These are phyloP conservation scores for Solanum chilense DNA, from an alignment of 257 asterid species.

Conservation along the genomic window DNA sequence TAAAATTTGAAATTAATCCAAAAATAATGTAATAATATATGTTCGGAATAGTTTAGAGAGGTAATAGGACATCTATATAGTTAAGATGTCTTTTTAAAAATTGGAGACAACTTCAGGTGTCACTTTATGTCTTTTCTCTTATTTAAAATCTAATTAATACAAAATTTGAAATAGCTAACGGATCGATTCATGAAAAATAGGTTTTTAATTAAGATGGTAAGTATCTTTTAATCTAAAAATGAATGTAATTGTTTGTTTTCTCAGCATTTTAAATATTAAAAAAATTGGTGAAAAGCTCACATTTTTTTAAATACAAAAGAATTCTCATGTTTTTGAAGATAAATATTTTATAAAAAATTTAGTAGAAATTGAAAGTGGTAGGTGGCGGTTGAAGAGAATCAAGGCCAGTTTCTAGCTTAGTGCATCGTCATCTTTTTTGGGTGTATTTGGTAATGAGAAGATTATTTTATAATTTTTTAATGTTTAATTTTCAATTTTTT, in stretches of 20 bases:
- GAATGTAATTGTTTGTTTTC: neutral
- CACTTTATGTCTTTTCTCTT: neutral
- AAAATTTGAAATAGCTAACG: too few relatives aligned
- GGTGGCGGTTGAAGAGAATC: neutral
- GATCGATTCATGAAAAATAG: too few relatives aligned
- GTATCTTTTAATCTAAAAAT: too few relatives aligned
- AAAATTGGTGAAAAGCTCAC: neutral
- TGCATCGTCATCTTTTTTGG: neutral
- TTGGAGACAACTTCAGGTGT: too few relatives aligned
- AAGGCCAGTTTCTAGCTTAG: neutral
- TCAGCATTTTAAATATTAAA: too few relatives aligned
- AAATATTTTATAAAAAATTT: neutral
- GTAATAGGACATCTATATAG: too few relatives aligned
- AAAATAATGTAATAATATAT: too few relatives aligned
- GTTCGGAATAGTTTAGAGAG: too few relatives aligned
- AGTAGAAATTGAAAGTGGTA: neutral
- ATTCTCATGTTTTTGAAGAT: neutral
- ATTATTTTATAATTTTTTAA: neutral
- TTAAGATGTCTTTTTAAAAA: too few relatives aligned
- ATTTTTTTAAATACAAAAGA: too few relatives aligned
- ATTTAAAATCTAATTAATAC: neutral
- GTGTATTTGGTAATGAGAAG: neutral
- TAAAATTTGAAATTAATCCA: too few relatives aligned
- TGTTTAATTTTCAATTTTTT: neutral
- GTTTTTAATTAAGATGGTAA: too few relatives aligned